Evolutionary conservation across 441 rosid genomes (phyloP).

Genomic region (Euphorbia schlechtendalii): DNA sequence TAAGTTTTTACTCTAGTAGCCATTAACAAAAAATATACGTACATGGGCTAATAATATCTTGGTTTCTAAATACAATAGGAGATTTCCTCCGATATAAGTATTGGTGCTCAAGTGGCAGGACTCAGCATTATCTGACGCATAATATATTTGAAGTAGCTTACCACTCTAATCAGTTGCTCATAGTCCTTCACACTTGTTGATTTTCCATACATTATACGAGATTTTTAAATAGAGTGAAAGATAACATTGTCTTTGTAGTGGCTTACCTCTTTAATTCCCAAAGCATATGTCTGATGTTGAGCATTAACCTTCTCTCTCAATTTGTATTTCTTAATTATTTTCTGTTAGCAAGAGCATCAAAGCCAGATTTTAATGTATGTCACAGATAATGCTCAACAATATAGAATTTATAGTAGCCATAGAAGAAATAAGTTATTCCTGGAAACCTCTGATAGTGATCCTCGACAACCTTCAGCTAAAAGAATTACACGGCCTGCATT

Average conservation of each 20-base stretch:
- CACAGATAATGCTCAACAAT: constrained; percentile 12
- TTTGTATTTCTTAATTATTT: constrained; percentile 55
- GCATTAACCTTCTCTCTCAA: constrained; percentile 75
- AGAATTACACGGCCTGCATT: constrained; percentile 66
- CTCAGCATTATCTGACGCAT: too few species aligned
- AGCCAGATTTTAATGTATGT: constrained; percentile 20
- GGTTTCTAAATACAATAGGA: not conserved
- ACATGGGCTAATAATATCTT: not conserved
- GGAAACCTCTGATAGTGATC: constrained; percentile 90
- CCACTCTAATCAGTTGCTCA: too few species aligned
- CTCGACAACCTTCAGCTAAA: constrained; percentile 95
- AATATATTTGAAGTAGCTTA: too few species aligned
- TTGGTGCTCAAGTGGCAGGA: too few species aligned
- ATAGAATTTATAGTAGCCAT: constrained; percentile 4
- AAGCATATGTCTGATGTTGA: constrained; percentile 94
- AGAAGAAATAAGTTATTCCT: constrained; percentile 19
- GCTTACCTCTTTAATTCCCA: constrained; percentile 91
- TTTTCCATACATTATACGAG: too few species aligned
- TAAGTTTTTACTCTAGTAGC: not conserved
- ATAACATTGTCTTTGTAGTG: constrained; percentile 9
- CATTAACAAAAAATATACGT: not conserved
- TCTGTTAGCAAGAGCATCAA: constrained; percentile 37
- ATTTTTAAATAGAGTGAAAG: constrained; percentile 9
- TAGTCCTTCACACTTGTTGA: too few species aligned
- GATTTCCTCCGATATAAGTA: not conserved